A percentile compares a stretch with the other conserved stretches of the same genome.
Conservation (phyloP, 257 asterid genomes). For the Fraxinus quadrangulata region DNA sequence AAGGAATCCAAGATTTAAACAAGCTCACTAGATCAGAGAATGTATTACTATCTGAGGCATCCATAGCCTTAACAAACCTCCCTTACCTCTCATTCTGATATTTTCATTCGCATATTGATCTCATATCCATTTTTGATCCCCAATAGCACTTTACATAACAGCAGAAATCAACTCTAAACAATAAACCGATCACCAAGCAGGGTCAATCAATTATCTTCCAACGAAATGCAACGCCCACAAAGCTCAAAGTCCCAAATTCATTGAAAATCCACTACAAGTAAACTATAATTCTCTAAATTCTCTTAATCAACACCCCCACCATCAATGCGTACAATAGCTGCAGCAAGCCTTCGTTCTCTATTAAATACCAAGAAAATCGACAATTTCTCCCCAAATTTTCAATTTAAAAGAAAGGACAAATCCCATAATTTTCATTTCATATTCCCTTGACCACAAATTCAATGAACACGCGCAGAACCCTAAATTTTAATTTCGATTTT, state of each 20-base stretch:
- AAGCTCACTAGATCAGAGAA: slow-evolving; percentile 62
- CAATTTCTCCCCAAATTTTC: slow-evolving; percentile 2
- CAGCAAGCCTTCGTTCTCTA: slow-evolving; percentile 24
- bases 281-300: slow-evolving; percentile 4
- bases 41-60: slow-evolving; percentile 43
- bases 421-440: neutral
- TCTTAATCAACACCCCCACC: slow-evolving; percentile 11
- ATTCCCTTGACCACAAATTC: slow-evolving; percentile 21
- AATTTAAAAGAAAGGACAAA: slow-evolving; percentile 17
- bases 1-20: slow-evolving; percentile 80
- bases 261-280: neutral
- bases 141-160: slow-evolving; percentile 6
- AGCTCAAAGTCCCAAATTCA: slow-evolving; percentile 14
- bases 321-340: slow-evolving; percentile 13
- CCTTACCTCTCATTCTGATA: slow-evolving; percentile 55
- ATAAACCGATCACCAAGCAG: slow-evolving; percentile 16
- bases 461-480: slow-evolving; percentile 21
- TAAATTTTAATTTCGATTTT: slow-evolving; percentile 15
- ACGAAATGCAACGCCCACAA: slow-evolving; percentile 7
- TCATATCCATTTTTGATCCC: slow-evolving; percentile 36
- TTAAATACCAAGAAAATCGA: slow-evolving; percentile 19
- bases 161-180: slow-evolving; percentile 18
- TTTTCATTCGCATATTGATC: slow-evolving; percentile 54
- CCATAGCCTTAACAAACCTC: slow-evolving; percentile 58
- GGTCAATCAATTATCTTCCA: slow-evolving; percentile 18